phyloP scores from a whole-genome alignment of 352 stramenopile genomes.

The Globisporangium heterothallicum region DNA sequence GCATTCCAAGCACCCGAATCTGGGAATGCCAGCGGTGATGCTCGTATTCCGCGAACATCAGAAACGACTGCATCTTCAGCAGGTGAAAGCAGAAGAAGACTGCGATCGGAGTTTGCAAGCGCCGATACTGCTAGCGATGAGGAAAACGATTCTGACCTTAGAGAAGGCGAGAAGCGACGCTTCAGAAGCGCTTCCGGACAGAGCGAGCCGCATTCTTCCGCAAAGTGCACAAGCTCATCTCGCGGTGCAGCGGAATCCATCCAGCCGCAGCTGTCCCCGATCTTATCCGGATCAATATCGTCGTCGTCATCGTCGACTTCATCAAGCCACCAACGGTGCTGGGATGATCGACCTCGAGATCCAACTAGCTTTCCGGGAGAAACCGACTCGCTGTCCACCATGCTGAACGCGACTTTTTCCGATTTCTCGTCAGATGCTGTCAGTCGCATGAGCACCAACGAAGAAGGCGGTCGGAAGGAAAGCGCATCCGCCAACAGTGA shows the following conservation, averaged over 20 bases:
- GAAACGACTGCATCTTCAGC: background rate
- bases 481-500: no score
- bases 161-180: background rate
- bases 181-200: background rate
- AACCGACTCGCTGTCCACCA: background rate
- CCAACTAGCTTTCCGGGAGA: background rate
- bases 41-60: background rate
- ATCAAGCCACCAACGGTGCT: background rate
- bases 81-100: background rate
- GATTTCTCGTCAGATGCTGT: background rate
- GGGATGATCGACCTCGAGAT: background rate
- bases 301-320: background rate
- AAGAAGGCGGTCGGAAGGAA: background rate
- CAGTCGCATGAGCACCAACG: background rate
- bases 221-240: no score
- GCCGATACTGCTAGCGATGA: background rate
- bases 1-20: slow-evolving; percentile 13
- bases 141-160: background rate
- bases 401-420: background rate
- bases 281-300: background rate
- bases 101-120: background rate
- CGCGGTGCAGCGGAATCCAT: no score
- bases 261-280: background rate
- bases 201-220: background rate
- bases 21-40: background rate